These are phyloP conservation scores for Spongispora temasekensis DNA, from an alignment of 1,284 basidiomycete species.

Conservation along the genomic window DNA sequence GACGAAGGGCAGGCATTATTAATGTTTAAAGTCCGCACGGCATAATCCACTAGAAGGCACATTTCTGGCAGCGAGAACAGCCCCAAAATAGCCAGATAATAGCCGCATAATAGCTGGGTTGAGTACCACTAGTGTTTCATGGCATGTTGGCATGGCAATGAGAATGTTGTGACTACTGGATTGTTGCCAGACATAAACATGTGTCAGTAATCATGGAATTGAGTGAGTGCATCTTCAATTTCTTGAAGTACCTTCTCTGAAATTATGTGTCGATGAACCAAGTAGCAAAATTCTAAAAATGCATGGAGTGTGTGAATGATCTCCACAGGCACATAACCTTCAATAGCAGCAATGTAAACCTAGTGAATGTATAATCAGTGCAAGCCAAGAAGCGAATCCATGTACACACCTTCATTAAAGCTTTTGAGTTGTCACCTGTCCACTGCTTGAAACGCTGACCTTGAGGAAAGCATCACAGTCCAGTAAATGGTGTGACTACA, in stretches of 20 bases:
- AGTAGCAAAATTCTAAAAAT: constrained; percentile 1
- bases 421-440: constrained; percentile 4
- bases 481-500: not conserved
- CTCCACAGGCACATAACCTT: constrained; percentile 1
- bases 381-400: no score
- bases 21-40: no score
- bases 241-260: not conserved
- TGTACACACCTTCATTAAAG: constrained; percentile 1
- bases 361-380: not conserved
- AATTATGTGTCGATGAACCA: not conserved
- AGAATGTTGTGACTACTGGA: not conserved
- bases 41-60: no score
- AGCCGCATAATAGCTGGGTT: not conserved
- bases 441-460: constrained; percentile 4
- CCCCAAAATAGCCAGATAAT: no score
- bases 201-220: not conserved
- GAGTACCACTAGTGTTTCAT: not conserved
- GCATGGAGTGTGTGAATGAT: not conserved
- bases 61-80: no score
- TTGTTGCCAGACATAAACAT: not conserved
- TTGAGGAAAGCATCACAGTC: not conserved
- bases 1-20: no score
- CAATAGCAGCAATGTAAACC: constrained; percentile 3
- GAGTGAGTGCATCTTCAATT: not conserved
- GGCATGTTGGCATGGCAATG: not conserved